These are phyloP conservation scores for Alopecurus myosuroides DNA, from an alignment of 176 grass and related monocot genomes.

Conservation along the genomic window DNA sequence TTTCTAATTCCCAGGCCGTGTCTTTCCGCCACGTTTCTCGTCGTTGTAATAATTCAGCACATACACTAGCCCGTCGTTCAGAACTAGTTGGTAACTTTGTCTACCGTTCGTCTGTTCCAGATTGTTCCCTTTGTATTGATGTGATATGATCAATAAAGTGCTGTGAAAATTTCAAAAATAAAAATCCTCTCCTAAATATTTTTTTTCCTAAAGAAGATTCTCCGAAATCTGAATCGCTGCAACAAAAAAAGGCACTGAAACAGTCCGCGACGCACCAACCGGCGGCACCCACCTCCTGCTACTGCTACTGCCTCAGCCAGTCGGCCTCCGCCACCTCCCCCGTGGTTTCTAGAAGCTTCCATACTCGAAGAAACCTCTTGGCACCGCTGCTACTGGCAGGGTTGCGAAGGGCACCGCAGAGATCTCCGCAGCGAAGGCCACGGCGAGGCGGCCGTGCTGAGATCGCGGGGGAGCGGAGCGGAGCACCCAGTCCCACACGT, in stretches of 20 bases:
- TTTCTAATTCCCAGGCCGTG: too few relatives aligned
- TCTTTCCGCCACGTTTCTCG: too few relatives aligned
- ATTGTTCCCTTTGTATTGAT: too few relatives aligned
- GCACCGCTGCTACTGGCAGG: neutral
- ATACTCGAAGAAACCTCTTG: neutral
- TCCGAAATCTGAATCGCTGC: neutral
- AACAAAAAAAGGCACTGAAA: neutral
- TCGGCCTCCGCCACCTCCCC: neutral
- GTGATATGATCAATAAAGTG: too few relatives aligned
- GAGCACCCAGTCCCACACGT: neutral
- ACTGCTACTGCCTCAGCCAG: neutral
- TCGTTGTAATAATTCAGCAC: too few relatives aligned
- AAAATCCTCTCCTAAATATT: too few relatives aligned
- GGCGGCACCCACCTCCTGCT: neutral
- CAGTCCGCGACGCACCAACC: constrained; percentile 30
- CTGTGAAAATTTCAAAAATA: too few relatives aligned
- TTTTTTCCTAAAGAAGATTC: too few relatives aligned
- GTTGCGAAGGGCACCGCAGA: neutral
- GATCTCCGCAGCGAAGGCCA: constrained; percentile 15
- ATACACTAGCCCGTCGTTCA: too few relatives aligned
- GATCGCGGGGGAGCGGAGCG: neutral
- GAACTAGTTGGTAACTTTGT: too few relatives aligned
- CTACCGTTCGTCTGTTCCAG: too few relatives aligned
- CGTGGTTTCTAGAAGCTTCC: constrained; percentile 31
- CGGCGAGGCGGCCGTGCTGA: constrained; percentile 32